Percentiles rank a stretch among this genome's conserved stretches.
These are phyloP conservation scores for Ceratobasidium sp. DNA, from an alignment of 1,284 basidiomycete genomes.

Conservation along the genomic window DNA sequence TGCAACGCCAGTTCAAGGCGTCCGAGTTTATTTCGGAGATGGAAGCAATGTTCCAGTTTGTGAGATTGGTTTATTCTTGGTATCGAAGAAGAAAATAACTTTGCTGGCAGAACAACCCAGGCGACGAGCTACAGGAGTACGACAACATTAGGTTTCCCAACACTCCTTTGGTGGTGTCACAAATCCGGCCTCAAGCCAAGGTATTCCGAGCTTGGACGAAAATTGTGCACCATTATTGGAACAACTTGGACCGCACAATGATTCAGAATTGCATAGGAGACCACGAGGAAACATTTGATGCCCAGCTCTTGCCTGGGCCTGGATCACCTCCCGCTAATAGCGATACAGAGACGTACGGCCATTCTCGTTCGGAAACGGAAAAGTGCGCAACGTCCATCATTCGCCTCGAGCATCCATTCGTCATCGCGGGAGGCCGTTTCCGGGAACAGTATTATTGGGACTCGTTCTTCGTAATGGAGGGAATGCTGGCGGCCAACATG, in stretches of 20 bases:
- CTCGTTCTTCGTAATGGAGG: conserved; percentile 62
- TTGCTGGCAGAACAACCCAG: conserved; percentile 1
- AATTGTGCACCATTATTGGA: conserved; percentile 85
- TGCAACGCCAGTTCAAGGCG: conserved; percentile 6
- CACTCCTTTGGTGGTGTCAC: background rate
- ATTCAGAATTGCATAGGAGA: conserved; percentile 24
- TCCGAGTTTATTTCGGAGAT: conserved; percentile 15
- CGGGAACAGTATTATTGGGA: conserved; percentile 80
- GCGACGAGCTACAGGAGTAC: conserved; percentile 18
- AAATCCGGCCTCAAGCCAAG: conserved; percentile 16
- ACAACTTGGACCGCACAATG: conserved; percentile 58
- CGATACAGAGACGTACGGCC: conserved; percentile 74
- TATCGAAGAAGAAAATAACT: too few relatives aligned
- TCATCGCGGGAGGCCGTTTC: conserved; percentile 84
- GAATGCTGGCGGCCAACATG: conserved; percentile 80
- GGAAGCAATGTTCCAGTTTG: conserved; percentile 25
- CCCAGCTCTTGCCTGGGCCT: conserved; percentile 18
- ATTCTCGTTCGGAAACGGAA: conserved; percentile 52
- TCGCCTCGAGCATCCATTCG: conserved; percentile 88
- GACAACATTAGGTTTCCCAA: conserved; percentile 17
- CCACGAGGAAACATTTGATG: background rate
- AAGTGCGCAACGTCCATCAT: conserved; percentile 84
- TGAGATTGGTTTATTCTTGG: too few relatives aligned
- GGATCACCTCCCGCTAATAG: conserved; percentile 59
- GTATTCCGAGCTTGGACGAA: conserved; percentile 75